Evolutionary conservation across 805 yeast genomes (phyloP).

Genomic region (Metschnikowia lunata): DNA sequence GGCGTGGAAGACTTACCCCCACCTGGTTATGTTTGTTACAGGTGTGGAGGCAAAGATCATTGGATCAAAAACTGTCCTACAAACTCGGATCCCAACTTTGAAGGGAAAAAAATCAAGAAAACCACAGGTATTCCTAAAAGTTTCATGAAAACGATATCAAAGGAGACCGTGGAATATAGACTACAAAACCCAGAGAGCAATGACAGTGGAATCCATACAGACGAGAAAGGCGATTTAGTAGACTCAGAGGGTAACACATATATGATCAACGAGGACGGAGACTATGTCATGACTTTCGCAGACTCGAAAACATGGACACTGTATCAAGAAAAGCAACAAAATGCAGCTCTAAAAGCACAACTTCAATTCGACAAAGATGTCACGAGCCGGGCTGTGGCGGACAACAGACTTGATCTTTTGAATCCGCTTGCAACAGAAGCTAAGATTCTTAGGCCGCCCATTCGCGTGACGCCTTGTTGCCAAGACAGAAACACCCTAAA

Average conservation of each 20-base stretch:
- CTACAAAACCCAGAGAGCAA: slow-evolving; percentile 30
- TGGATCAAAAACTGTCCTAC: slow-evolving; percentile 97
- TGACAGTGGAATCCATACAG: slow-evolving; percentile 29
- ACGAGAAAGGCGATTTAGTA: slow-evolving; percentile 41
- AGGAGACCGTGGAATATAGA: slow-evolving; percentile 60
- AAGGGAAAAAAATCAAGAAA: slow-evolving; percentile 82
- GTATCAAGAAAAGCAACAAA: slow-evolving; percentile 66
- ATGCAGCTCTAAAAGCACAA: slow-evolving; percentile 42
- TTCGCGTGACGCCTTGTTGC: slow-evolving; percentile 80
- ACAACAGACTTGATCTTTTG: slow-evolving; percentile 41
- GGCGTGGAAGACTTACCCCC: slow-evolving; percentile 77
- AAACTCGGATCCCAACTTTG: slow-evolving; percentile 87
- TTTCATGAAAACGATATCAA: slow-evolving; percentile 79
- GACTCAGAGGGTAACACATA: slow-evolving; percentile 52
- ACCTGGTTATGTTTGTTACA: slow-evolving; percentile 91
- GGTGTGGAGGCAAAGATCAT: slow-evolving; percentile 91
- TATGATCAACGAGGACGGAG: slow-evolving; percentile 91
- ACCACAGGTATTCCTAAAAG: slow-evolving; percentile 98
- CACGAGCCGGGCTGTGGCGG: slow-evolving; percentile 27
- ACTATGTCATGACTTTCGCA: slow-evolving; percentile 93
- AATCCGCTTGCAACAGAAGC: slow-evolving; percentile 52
- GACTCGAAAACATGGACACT: slow-evolving; percentile 88
- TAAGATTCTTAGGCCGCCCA: slow-evolving; percentile 61
- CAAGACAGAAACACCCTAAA: slow-evolving; percentile 51
- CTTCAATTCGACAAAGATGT: slow-evolving; percentile 48